Base-by-base conservation (phyloP, 768 basidiomycete species). In the Kwoniella mangroviensis region DNA sequence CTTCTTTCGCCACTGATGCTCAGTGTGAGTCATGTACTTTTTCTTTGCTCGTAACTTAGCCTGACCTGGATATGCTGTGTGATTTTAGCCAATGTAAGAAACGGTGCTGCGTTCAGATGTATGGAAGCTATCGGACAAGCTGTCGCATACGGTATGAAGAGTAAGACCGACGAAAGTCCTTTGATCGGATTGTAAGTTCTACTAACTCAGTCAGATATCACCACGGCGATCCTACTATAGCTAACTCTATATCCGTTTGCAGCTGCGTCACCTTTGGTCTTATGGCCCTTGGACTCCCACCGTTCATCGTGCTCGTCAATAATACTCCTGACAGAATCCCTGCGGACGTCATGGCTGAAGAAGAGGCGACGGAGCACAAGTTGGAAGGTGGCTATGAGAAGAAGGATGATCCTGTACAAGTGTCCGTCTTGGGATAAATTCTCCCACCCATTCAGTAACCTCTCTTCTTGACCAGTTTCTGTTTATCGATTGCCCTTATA, bases 121-220 rank as follows among this genome's bases (percentile, higher is more conserved):
- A 68, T 78, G 49, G 79, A 80, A 65, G 69, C 79, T 11, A 63
- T 70, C 28, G 79, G 79, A n/a, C 73, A 75, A 53, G 73, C 74
- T 17, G 66, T 71, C 24, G 58, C 70, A 5, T 71, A 67, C 51
- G 70, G 70, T 60, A 71, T 71, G 65, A 71, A 71, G 40, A 57
- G 65, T 21, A 55, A 67, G 43, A 61, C 58, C 9, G 58, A 56
- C 7, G 51, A 55, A 21, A 71, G 57, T 42, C 69, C 69, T 40
- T 34, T 71, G 11, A 49, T 67, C 49, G 69, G 64, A 24, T 64
- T 71, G 65, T 59, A 28, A 66, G 65, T 49, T 49, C 15, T 13
- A 2, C 45, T 49, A 34, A 34, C 34, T 34, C 34, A 34, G 6
- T 34, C 34, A 4, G 6, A 34, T 34, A 7, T 34, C 34, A 34